A percentile compares a stretch with the other conserved stretches of the same genome.
Evolutionary conservation across 2,329 filamentous ascomycete species (phyloP).

Genomic region (Rasamsonia emersonii): DNA sequence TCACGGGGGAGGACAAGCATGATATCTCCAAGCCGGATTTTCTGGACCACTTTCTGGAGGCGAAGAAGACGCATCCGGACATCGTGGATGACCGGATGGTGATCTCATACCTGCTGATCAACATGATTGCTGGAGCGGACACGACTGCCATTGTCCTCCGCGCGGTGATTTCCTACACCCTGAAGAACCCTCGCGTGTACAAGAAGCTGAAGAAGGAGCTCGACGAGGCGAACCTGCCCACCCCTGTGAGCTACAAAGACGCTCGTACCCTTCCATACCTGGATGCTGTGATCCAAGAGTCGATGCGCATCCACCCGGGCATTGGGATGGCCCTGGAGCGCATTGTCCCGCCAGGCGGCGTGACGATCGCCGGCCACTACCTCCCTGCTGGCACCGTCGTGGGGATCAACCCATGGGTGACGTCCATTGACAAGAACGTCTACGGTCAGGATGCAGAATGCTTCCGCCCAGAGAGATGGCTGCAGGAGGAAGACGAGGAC

Average conservation of each 20-base stretch:
- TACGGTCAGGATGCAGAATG: conserved; percentile 16
- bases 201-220: conserved; percentile 14
- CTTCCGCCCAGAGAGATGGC: conserved; percentile 23
- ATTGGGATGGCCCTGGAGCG: conserved; percentile 10
- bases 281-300: conserved; percentile 10
- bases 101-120: conserved; percentile 26
- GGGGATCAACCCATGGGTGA: conserved; percentile 20
- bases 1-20: conserved; percentile 12
- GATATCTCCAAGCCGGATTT: conserved; percentile 22
- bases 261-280: conserved; percentile 7
- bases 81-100: conserved; percentile 30
- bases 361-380: conserved; percentile 8
- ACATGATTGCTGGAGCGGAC: conserved; percentile 31
- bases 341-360: conserved; percentile 12
- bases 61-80: conserved; percentile 25
- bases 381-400: conserved; percentile 19
- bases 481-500: conserved; percentile 10
- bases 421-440: conserved; percentile 13
- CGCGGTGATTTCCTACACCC: conserved; percentile 18
- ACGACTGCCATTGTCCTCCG: conserved; percentile 29
- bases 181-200: conserved; percentile 11
- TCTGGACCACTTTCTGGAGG: conserved; percentile 35
- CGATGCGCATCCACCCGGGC: conserved; percentile 11
- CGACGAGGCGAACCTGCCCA: too few relatives aligned
- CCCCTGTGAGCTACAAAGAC: conserved; percentile 8